Conservation (phyloP, 176 grass and related monocot species). For the Thinopyrum elongatum region DNA sequence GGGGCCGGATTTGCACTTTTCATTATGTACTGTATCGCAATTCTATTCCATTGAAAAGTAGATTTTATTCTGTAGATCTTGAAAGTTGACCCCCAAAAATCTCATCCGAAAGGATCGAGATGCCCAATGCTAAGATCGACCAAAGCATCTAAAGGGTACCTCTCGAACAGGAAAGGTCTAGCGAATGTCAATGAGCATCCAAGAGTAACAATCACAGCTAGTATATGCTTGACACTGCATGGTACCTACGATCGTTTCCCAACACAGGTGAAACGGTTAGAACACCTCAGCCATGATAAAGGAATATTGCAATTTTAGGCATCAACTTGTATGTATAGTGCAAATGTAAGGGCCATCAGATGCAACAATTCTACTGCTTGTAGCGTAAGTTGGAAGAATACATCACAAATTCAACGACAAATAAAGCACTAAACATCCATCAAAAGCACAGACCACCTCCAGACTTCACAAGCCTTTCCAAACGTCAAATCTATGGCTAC, state of each 20-base stretch:
- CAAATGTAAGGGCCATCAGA: background rate
- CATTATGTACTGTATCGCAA: background rate
- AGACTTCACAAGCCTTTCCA: background rate
- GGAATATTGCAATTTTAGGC: background rate
- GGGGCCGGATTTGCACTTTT: too few relatives aligned
- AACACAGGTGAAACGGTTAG: background rate
- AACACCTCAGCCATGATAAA: background rate
- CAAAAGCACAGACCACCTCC: background rate
- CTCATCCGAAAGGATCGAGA: slow-evolving; percentile 1
- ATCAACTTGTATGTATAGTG: background rate
- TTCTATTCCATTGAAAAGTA: background rate
- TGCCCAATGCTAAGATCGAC: background rate
- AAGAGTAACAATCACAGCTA: background rate
- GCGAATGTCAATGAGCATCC: slow-evolving; percentile 22
- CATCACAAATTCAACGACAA: background rate
- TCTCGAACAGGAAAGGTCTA: background rate
- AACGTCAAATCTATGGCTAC: background rate
- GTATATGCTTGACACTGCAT: background rate
- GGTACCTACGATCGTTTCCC: background rate
- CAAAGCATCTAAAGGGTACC: background rate
- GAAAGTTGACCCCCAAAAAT: slow-evolving; percentile 29
- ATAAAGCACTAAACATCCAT: background rate
- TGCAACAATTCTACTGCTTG: background rate
- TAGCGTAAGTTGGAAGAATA: background rate
- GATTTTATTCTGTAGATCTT: background rate